Evolutionary conservation across 108 stramenopile genomes (phyloP).

Genomic region (Bacterosira constricta): DNA sequence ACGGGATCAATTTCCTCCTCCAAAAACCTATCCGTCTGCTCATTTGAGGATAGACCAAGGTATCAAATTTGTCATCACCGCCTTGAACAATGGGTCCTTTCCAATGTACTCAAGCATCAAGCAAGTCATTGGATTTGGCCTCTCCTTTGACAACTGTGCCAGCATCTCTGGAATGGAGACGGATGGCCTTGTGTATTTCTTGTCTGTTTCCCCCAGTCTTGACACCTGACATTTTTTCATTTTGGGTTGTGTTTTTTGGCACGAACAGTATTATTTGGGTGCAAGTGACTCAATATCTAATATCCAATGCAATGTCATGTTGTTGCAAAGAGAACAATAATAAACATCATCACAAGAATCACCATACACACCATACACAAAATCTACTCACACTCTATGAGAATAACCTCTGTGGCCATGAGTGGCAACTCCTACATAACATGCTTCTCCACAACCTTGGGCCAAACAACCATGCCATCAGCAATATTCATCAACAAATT

Average conservation of each 20-base stretch:
- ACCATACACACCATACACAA: not conserved
- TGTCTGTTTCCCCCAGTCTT: conserved; percentile 98
- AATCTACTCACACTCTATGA: conserved; percentile 93
- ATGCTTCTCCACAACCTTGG: conserved; percentile 90
- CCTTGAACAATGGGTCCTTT: conserved; percentile 81
- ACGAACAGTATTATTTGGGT: conserved; percentile 7
- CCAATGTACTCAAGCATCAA: conserved; percentile 95
- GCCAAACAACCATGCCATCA: conserved; percentile 98
- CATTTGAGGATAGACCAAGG: conserved; percentile 92
- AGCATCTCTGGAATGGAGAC: conserved; percentile 97
- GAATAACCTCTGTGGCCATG: conserved; percentile 98
- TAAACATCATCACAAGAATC: too few species aligned
- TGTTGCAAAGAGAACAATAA: too few species aligned
- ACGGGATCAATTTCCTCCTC: conserved; percentile 88
- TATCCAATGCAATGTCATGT: too few species aligned
- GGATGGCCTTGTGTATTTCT: conserved; percentile 96
- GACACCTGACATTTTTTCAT: conserved; percentile 76
- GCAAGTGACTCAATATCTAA: not conserved
- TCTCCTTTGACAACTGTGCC: conserved; percentile 96
- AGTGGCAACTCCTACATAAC: conserved; percentile 97
- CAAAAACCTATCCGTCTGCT: conserved; percentile 96
- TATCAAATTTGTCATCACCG: conserved; percentile 87
- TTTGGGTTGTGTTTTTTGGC: too few species aligned
- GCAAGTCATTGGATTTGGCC: conserved; percentile 96
- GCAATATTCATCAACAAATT: conserved; percentile 91